Evolutionary conservation across 2,329 filamentous ascomycete species (phyloP).

Genomic region (Neofusicoccum sp.): DNA sequence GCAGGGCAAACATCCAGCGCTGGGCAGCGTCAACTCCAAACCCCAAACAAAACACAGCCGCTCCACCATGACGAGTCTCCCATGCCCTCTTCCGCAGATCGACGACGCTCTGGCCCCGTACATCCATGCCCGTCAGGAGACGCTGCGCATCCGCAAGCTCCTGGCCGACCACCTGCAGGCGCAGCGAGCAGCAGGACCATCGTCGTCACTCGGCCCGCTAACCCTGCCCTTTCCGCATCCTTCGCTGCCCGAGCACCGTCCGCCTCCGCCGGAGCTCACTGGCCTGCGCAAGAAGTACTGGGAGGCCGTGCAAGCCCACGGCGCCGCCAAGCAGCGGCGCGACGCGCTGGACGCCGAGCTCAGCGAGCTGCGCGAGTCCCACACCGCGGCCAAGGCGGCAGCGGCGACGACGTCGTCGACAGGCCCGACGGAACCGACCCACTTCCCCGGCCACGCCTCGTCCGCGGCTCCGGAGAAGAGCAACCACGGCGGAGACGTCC

Average conservation of each 20-base stretch:
- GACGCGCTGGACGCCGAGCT: constrained; percentile 36
- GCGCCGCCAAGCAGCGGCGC: constrained; percentile 44
- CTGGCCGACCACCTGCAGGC: constrained; percentile 38
- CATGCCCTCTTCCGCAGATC: constrained; percentile 42
- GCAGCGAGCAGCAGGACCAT: constrained; percentile 19
- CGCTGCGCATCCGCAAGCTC: constrained; percentile 37
- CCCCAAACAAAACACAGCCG: neutral
- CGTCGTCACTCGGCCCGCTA: constrained; percentile 33
- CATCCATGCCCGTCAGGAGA: constrained; percentile 40
- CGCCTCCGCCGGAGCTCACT: constrained; percentile 39
- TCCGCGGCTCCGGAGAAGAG: neutral
- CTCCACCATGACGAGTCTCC: constrained; percentile 6
- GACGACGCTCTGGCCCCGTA: constrained; percentile 39
- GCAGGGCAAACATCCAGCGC: neutral
- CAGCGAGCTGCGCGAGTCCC: constrained; percentile 29
- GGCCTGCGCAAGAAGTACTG: constrained; percentile 49
- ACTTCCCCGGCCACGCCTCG: neutral
- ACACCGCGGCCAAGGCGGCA: constrained; percentile 24
- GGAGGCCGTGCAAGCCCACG: constrained; percentile 47
- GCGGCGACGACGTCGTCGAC: constrained; percentile 23
- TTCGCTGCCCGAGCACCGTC: constrained; percentile 23
- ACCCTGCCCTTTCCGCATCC: constrained; percentile 35
- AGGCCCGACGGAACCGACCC: constrained; percentile 27
- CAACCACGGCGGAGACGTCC: neutral
- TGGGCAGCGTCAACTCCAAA: neutral